Evolutionary conservation across 2,329 filamentous ascomycete genomes (phyloP).

Genomic region (Arachnomyces sp.): DNA sequence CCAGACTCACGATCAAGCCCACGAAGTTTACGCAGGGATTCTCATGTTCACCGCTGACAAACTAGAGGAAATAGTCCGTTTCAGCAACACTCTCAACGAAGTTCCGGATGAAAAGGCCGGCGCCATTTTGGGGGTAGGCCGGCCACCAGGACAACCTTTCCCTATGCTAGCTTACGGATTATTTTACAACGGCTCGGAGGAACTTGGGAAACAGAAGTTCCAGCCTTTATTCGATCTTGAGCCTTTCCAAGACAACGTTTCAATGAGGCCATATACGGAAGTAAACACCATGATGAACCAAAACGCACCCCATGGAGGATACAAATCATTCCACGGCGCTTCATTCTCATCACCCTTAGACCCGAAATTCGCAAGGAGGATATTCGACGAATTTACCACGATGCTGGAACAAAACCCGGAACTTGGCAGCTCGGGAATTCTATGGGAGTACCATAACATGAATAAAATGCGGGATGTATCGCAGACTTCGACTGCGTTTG

Average conservation of each 20-base stretch:
- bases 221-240: conserved; percentile 28
- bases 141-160: conserved; percentile 16
- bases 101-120: conserved; percentile 16
- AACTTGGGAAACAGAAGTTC: conserved; percentile 27
- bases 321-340: conserved; percentile 31
- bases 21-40: conserved; percentile 28
- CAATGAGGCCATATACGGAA: conserved; percentile 29
- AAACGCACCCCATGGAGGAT: conserved; percentile 21
- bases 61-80: conserved; percentile 19
- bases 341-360: conserved; percentile 33
- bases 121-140: conserved; percentile 14
- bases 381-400: conserved; percentile 20
- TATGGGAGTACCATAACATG: conserved; percentile 35
- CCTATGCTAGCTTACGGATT: conserved; percentile 17
- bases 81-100: conserved; percentile 15
- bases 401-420: conserved; percentile 19
- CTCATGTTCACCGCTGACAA: conserved; percentile 19
- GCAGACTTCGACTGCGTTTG: conserved; percentile 32
- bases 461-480: conserved; percentile 24
- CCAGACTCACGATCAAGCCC: conserved; percentile 24
- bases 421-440: conserved; percentile 20
- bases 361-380: conserved; percentile 20
- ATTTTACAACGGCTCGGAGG: conserved; percentile 28
- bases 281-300: conserved; percentile 29
- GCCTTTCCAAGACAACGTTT: conserved; percentile 24